Base-by-base conservation (phyloP, 768 basidiomycete species). In the Lentinula detonsa region DNA sequence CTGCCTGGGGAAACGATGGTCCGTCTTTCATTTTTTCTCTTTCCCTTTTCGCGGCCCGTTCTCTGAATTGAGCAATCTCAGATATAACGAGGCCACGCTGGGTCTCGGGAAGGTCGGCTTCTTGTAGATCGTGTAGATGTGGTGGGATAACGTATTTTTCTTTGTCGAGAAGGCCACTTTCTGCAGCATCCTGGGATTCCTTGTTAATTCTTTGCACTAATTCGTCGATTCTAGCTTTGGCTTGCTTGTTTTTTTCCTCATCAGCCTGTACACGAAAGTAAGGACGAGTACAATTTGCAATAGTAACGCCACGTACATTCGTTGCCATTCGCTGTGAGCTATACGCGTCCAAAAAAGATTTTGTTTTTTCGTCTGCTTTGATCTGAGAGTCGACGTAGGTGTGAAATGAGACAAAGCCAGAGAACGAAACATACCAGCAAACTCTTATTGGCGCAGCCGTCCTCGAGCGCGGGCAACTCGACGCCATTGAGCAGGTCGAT, bases 341-440 rank as follows among this genome's bases (percentile, higher is more conserved):
- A 71, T 93, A 97, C 37, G 90, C 88, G 65, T 98, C 94, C 62
- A 98, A 73, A 67, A 95, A 92, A 8, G 84, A 79, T 55, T 87
- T 86, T 0, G 94, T 97, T 76, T 97, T 97, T 75, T 97, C 94
- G 72, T 99, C 97, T 61, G 93, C 94, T 76, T 96, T 98, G 63
- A 98, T 86, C 90, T 93, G 69, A 46, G 60, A 46, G 50, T 68
- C 64, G 73, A 76, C 71, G 76, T 79, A 79, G 78, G 75, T 69
- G 67, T 74, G 76, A 66, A 63, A 50, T 28, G 28, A 55, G 45
- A 7, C 33, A 7, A 1, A 13, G 46, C 60, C 13, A 45, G 59
- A 5, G 39, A 62, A 35, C 57, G 60, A 49, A 69, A 85, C 90
- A 78, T 76, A 93, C 94, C 69, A 87, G 72, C 16, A 90, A 70